These are phyloP conservation scores for Bifiguratus adelaidae DNA, from an alignment of 192 early-diverging fungal genomes.

Conservation along the genomic window DNA sequence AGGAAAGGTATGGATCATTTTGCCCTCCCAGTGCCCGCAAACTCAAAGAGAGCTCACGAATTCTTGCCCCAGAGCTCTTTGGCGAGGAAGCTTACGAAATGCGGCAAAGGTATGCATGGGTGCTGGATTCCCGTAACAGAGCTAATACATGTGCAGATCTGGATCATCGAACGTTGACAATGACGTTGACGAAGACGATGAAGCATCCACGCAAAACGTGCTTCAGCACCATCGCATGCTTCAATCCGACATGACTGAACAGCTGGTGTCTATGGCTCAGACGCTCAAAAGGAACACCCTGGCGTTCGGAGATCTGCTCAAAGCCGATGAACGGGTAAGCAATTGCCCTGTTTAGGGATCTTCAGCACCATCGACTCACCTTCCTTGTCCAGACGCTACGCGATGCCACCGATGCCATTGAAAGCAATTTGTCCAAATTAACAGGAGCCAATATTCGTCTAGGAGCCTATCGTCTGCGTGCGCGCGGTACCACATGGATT, in stretches of 20 bases:
- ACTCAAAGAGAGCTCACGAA: too few species aligned
- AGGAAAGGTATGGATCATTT: too few species aligned
- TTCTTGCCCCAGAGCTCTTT: too few species aligned
- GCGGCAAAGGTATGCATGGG: too few species aligned
- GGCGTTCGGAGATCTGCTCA: constrained; percentile 26
- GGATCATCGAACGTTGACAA: too few species aligned
- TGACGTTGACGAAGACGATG: constrained; percentile 24
- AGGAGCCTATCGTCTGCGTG: constrained; percentile 14
- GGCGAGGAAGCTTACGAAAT: too few species aligned
- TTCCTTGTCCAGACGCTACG: constrained; percentile 11
- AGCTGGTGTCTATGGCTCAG: constrained; percentile 31
- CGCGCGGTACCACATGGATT: constrained; percentile 37
- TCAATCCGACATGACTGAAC: constrained; percentile 34
- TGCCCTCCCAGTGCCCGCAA: too few species aligned
- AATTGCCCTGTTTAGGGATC: background rate
- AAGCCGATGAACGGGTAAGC: constrained; percentile 26
- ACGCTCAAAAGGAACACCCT: constrained; percentile 34
- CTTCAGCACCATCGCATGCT: constrained; percentile 35
- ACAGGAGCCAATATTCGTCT: constrained; percentile 20
- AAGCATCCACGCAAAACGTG: constrained; percentile 21
- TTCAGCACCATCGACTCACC: background rate
- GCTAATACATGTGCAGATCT: too few species aligned
- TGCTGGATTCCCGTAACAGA: too few species aligned
- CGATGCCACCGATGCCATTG: constrained; percentile 25
- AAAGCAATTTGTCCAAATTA: constrained; percentile 22